Evolutionary conservation across 2,329 filamentous ascomycete genomes (phyloP), one percentile per base, ranked within the genome.

Genomic region (Diaporthe citrichinensis): DNA sequence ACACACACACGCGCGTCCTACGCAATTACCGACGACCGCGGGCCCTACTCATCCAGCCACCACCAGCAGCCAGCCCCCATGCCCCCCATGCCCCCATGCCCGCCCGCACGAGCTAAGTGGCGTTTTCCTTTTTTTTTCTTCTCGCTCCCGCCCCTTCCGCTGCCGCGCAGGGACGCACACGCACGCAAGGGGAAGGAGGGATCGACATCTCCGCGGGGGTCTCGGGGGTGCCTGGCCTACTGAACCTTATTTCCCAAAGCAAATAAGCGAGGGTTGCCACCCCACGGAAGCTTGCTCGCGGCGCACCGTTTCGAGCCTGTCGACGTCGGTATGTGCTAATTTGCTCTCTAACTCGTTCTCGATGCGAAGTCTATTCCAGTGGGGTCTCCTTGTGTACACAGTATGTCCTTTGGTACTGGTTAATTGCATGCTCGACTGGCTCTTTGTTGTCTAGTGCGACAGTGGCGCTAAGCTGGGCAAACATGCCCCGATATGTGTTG

Each of bases 191-290:
- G 20, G 25, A 46, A 15, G 61, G 34, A 55, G 34, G 14, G 34
- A 69, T 69, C 49, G 31, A 25, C 49, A 69, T 17, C 49, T 41
- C 49, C 49, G 46, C 65, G 49, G 65, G 34, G 58, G 36, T 39
- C 34, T 25, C 20, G 15, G 34, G 49, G 46, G 65, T 55, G 65
- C 65, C 65, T 69, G 49, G 65, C 34, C 49, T 55, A 69, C 46
- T 41, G 65, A 69, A 69, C 65, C 46, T 69, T 69, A 55, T 69
- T 69, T 69, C n/a, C 65, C 65, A 55, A 69, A 41, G 49, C 46
- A 69, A 69, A 55, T 41, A 69, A 31, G 65, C 49, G 49, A 69
- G n/a, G 49, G 46, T 28, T 41, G 65, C 65, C 65, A 69, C 49
- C 31, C 65, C 31, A 41, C 34, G 65, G 65, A 69, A 36, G n/a